Conservation (phyloP, 164 flowering plant genomes). For the Platanus orientalis region DNA sequence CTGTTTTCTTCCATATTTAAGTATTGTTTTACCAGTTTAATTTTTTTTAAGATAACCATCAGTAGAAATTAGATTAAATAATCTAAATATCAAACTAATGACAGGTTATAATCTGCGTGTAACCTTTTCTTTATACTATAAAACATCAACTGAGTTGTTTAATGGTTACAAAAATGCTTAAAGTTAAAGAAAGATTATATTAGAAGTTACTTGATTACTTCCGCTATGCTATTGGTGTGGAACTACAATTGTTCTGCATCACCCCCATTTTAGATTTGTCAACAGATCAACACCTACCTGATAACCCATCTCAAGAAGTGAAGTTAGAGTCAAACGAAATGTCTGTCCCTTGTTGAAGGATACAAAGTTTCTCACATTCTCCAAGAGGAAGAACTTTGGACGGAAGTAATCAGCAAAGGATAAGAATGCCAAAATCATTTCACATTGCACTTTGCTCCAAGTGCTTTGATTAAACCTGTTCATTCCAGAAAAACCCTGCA, state of each 20-base stretch:
- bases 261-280: not conserved
- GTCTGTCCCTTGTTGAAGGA: slow-evolving; percentile 97
- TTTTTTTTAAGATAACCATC: too few relatives aligned
- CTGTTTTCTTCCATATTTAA: too few relatives aligned
- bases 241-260: not conserved
- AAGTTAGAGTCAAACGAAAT: slow-evolving; percentile 77
- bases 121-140: too few relatives aligned
- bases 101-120: too few relatives aligned
- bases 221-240: too few relatives aligned
- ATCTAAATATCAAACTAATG: too few relatives aligned
- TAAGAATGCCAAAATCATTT: slow-evolving; percentile 90
- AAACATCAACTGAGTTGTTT: too few relatives aligned
- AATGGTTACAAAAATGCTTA: too few relatives aligned
- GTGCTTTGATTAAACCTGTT: slow-evolving; percentile 84
- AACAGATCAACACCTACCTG: slow-evolving; percentile 49
- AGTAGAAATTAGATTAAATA: too few relatives aligned
- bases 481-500: slow-evolving; percentile 98
- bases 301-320: slow-evolving; percentile 97
- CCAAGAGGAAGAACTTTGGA: slow-evolving; percentile 79
- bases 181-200: too few relatives aligned
- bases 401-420: slow-evolving; percentile 91
- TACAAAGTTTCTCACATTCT: slow-evolving; percentile 88
- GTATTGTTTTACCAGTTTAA: too few relatives aligned
- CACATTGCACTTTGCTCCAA: slow-evolving; percentile 97
- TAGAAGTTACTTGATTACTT: too few relatives aligned